phyloP scores from a whole-genome alignment of 2,329 filamentous ascomycete species.

The Thielaviopsis musarum region DNA sequence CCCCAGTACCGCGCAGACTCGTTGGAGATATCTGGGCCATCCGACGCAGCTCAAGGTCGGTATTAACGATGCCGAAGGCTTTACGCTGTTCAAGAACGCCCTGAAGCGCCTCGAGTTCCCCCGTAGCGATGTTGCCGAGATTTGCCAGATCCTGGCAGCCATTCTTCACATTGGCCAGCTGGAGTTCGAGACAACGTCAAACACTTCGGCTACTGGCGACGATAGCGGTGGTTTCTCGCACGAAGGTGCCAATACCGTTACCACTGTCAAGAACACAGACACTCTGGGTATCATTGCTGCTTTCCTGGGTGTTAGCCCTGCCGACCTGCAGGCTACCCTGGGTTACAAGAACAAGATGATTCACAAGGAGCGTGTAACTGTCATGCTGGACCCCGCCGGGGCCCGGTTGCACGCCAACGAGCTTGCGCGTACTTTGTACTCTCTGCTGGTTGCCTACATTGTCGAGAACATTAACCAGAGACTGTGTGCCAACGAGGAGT shows the following conservation, averaged over 20 bases:
- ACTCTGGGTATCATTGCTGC: constrained; percentile 71
- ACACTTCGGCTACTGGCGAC: constrained; percentile 63
- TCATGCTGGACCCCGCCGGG: constrained; percentile 88
- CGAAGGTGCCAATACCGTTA: constrained; percentile 74
- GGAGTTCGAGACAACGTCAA: constrained; percentile 71
- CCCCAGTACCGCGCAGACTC: constrained; percentile 41
- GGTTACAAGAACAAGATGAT: constrained; percentile 96
- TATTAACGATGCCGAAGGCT: constrained; percentile 88
- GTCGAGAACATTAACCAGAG: constrained; percentile 85
- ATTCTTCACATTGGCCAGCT: constrained; percentile 97
- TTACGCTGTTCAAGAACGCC: constrained; percentile 94
- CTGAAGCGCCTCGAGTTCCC: constrained; percentile 89
- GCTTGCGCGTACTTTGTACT: constrained; percentile 82
- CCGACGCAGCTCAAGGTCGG: constrained; percentile 94
- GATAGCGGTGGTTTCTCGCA: constrained; percentile 95
- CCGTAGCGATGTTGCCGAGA: constrained; percentile 82
- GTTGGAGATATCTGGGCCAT: constrained; percentile 93
- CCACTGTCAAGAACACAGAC: constrained; percentile 86
- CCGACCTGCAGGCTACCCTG: constrained; percentile 71
- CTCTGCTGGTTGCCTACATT: constrained; percentile 81
- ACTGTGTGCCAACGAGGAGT: constrained; percentile 72
- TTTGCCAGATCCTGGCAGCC: constrained; percentile 83
- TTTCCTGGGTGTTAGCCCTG: constrained; percentile 74
- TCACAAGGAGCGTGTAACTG: constrained; percentile 89
- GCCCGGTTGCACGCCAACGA: constrained; percentile 88